Percentiles rank a stretch among this genome's conserved stretches.
These are phyloP conservation scores for Platanus orientalis DNA, from an alignment of 164 flowering plant species.

Conservation along the genomic window DNA sequence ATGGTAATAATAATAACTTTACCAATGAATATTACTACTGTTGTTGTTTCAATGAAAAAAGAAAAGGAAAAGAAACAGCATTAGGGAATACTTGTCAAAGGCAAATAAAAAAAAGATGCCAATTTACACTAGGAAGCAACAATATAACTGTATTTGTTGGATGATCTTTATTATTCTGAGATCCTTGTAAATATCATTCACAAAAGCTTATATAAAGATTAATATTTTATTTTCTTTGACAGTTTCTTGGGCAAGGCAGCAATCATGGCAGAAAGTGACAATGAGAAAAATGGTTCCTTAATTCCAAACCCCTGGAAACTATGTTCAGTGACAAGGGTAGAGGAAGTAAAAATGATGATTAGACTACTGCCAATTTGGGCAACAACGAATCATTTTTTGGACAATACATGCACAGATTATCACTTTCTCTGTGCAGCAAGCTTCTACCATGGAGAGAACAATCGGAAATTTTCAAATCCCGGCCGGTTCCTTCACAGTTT, in stretches of 20 bases:
- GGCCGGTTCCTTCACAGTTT: conserved; percentile 29
- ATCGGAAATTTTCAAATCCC: conserved; percentile 34
- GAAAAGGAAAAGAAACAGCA: too few species aligned
- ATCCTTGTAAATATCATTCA: too few species aligned
- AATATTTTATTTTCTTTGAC: background rate
- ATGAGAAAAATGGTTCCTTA: background rate
- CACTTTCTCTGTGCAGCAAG: conserved; percentile 42
- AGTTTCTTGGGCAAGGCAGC: conserved; percentile 35
- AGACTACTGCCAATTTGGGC: conserved; percentile 34
- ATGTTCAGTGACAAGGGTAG: conserved; percentile 26
- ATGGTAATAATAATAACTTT: too few species aligned
- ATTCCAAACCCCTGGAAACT: conserved; percentile 19
- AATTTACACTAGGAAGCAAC: too few species aligned
- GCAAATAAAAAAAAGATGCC: too few species aligned
- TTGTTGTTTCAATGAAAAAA: too few species aligned
- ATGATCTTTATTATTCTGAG: too few species aligned
- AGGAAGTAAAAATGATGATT: conserved; percentile 32
- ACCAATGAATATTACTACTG: too few species aligned
- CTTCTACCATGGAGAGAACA: conserved; percentile 30
- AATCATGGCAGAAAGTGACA: background rate
- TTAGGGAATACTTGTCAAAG: too few species aligned
- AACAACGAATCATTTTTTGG: conserved; percentile 37
- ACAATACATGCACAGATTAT: conserved; percentile 33
- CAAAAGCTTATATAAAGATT: too few species aligned
- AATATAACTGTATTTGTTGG: too few species aligned